Evolutionary conservation across 2,329 filamentous ascomycete genomes (phyloP).

Genomic region (Ambrosiella cleistominuta): DNA sequence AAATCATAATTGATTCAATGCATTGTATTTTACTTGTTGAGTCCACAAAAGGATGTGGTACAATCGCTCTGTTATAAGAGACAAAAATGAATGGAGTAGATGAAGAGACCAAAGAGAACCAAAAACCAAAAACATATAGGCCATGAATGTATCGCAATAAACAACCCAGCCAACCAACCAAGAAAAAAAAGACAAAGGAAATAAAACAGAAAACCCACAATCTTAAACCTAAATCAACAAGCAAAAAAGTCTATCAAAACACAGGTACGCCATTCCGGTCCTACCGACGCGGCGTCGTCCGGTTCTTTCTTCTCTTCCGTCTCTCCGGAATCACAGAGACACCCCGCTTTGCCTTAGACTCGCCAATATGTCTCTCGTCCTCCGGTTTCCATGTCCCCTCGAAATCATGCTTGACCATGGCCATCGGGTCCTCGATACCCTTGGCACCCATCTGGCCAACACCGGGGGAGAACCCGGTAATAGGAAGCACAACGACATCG

Average conservation of each 20-base stretch:
- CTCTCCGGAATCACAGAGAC: neutral
- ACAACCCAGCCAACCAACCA: neutral
- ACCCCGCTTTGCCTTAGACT: constrained; percentile 15
- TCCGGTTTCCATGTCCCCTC: constrained; percentile 82
- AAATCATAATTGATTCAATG: too few species aligned
- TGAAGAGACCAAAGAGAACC: neutral
- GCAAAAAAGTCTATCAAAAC: neutral
- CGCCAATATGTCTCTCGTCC: constrained; percentile 50
- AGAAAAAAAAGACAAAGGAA: constrained; percentile 5
- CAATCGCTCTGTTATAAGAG: too few species aligned
- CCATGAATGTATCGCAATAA: neutral
- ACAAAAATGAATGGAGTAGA: too few species aligned
- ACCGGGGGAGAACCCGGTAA: constrained; percentile 92
- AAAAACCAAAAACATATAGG: neutral
- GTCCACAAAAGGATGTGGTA: too few species aligned
- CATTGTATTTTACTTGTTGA: too few species aligned
- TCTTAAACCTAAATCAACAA: neutral
- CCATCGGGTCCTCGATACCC: constrained; percentile 82
- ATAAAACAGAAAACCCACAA: constrained; percentile 3
- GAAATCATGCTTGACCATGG: constrained; percentile 93
- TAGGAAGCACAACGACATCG: constrained; percentile 83
- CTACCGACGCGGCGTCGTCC: neutral
- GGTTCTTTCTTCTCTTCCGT: neutral
- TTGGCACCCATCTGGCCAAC: constrained; percentile 84
- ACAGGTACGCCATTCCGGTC: neutral